These are phyloP conservation scores for Terfezia boudieri DNA, from an alignment of 495 filamentous ascomycete species.

Conservation along the genomic window DNA sequence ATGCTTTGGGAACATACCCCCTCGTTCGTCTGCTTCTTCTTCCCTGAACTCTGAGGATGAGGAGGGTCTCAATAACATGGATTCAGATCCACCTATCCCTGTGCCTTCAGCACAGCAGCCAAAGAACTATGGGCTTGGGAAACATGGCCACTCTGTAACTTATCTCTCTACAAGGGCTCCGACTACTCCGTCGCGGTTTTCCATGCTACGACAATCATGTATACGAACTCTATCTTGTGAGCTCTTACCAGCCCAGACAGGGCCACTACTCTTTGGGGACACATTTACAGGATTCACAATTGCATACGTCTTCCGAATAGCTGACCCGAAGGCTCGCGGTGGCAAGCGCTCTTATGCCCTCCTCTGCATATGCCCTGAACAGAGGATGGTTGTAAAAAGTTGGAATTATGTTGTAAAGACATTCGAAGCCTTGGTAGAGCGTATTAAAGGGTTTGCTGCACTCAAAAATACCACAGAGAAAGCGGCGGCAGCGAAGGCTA, in stretches of 20 bases:
- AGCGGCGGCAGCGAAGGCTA: background rate
- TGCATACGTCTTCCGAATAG: constrained; percentile 76
- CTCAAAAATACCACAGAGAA: background rate
- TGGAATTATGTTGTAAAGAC: constrained; percentile 50
- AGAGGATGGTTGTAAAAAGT: constrained; percentile 49
- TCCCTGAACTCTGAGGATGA: constrained; percentile 9
- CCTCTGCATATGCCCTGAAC: constrained; percentile 51
- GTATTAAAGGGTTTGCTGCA: constrained; percentile 33
- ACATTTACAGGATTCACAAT: constrained; percentile 66
- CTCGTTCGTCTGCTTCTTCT: constrained; percentile 6
- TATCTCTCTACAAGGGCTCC: constrained; percentile 74
- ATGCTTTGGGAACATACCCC: background rate
- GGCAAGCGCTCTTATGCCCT: constrained; percentile 71
- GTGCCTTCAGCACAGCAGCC: constrained; percentile 7
- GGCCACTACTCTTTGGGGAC: constrained; percentile 75
- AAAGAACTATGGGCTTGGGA: constrained; percentile 20
- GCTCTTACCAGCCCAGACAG: constrained; percentile 50
- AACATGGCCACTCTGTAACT: constrained; percentile 61
- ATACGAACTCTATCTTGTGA: constrained; percentile 74
- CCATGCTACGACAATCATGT: constrained; percentile 62
- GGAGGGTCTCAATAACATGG: background rate
- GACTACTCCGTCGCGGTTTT: constrained; percentile 50
- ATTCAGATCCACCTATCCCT: constrained; percentile 3
- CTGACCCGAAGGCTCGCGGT: constrained; percentile 71
- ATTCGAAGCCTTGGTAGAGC: constrained; percentile 54